A percentile compares a stretch with the other conserved stretches of the same genome.
These are phyloP conservation scores for Pseudocercospora fuligena DNA, from an alignment of 2,329 filamentous ascomycete genomes.

Conservation along the genomic window DNA sequence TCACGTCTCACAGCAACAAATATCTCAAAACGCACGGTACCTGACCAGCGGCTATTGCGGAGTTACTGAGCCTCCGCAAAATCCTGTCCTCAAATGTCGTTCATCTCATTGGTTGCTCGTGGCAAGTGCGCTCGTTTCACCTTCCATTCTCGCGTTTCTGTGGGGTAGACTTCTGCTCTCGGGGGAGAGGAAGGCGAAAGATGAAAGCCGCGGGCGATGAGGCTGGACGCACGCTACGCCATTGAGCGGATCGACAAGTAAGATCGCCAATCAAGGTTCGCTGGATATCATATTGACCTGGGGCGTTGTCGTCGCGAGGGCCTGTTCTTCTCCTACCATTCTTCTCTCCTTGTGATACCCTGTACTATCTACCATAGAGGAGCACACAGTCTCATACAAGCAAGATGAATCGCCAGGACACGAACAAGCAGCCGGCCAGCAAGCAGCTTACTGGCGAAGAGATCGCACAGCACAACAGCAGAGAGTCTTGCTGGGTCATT, in stretches of 20 bases:
- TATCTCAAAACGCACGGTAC: constrained; percentile 1
- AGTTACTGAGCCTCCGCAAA: not conserved
- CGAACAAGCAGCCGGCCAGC: constrained; percentile 47
- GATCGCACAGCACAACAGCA: constrained; percentile 75
- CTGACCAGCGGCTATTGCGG: constrained; percentile 18
- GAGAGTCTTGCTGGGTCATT: constrained; percentile 90
- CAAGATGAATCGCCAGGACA: constrained; percentile 47
- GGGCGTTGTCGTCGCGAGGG: not conserved
- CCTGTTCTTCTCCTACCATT: not conserved
- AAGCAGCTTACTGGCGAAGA: constrained; percentile 53
- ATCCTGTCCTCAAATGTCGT: not conserved
- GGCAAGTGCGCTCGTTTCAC: constrained; percentile 3
- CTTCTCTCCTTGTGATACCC: not conserved
- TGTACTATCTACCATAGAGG: constrained; percentile 3
- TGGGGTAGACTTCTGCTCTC: constrained; percentile 8
- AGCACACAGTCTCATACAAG: constrained; percentile 19
- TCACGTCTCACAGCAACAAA: not conserved
- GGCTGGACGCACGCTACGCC: constrained; percentile 13
- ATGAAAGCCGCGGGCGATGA: constrained; percentile 15
- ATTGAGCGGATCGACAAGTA: constrained; percentile 12
- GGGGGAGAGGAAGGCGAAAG: constrained; percentile 22
- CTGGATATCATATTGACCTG: constrained; percentile 5
- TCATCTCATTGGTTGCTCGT: constrained; percentile 11
- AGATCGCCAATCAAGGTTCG: constrained; percentile 17
- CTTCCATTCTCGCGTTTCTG: constrained; percentile 11